These are phyloP conservation scores for Cladophialophora immunda DNA, from an alignment of 2,329 filamentous ascomycete genomes.

Conservation along the genomic window DNA sequence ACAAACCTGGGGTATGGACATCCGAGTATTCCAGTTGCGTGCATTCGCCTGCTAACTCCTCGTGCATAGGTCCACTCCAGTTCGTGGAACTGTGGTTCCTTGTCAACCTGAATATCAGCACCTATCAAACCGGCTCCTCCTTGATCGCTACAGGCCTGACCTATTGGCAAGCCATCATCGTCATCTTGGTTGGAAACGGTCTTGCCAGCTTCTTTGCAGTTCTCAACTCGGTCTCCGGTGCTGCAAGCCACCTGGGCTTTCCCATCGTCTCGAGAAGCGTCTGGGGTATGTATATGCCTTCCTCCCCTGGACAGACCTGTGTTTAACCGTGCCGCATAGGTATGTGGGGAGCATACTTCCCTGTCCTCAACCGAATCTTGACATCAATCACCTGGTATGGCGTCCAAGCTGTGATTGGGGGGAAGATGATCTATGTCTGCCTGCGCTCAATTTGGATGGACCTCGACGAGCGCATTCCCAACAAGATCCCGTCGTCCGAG, in stretches of 20 bases:
- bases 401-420: slow-evolving; percentile 59
- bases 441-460: slow-evolving; percentile 56
- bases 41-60: slow-evolving; percentile 43
- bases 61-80: slow-evolving; percentile 32
- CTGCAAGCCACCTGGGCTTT: slow-evolving; percentile 53
- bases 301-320: not conserved
- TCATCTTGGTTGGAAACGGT: slow-evolving; percentile 46
- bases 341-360: slow-evolving; percentile 48
- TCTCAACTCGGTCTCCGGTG: slow-evolving; percentile 55
- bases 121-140: slow-evolving; percentile 46
- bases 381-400: slow-evolving; percentile 41
- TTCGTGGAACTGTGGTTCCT: slow-evolving; percentile 43
- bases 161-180: slow-evolving; percentile 88
- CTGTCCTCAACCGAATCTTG: slow-evolving; percentile 44
- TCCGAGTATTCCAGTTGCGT: slow-evolving; percentile 50
- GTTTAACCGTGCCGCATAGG: slow-evolving; percentile 18
- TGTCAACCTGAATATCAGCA: slow-evolving; percentile 49
- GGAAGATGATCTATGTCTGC: slow-evolving; percentile 43
- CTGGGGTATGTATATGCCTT: slow-evolving; percentile 74
- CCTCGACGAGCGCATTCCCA: slow-evolving; percentile 52
- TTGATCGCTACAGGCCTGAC: slow-evolving; percentile 67
- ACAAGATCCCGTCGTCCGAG: slow-evolving; percentile 44
- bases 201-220: slow-evolving; percentile 53
- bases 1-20: slow-evolving; percentile 48
- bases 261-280: slow-evolving; percentile 58